Evolutionary conservation across 768 basidiomycete genomes (phyloP), one percentile per base, ranked within the genome.

Genomic region (Suillus bovinus): DNA sequence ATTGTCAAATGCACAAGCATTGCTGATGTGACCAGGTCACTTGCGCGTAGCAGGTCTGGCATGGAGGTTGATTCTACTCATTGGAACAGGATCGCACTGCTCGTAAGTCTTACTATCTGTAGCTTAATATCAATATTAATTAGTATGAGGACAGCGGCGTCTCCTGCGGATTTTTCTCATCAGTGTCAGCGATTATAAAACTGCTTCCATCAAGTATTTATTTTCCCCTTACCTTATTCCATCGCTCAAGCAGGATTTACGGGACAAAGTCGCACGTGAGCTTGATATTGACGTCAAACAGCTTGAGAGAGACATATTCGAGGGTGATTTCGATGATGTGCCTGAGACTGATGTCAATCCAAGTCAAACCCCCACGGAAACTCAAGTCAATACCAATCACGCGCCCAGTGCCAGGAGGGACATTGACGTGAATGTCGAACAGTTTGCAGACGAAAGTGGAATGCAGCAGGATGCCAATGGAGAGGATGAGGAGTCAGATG

Each of bases 61-160:
- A 61, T 61, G 52, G 60, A 61, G n/a, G 49, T 61, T 24, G 49
- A 38, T 16, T 24, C 60, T 17, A 41, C 34, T 13, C 52, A 61
- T 61, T 61, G 60, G 60, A 61, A 29, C n/a, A 39, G 53, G 14
- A 58, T 61, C 27, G 60, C 60, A 8, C 38, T 61, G 1, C 41
- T 61, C n/a, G 60, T 61, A 56, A 39, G 39, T 39, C 14, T 16
- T 20, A 17, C 39, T 41, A 41, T 39, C 38, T 39, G 16, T 17
- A n/a, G n/a, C n/a, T n/a, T 41, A 17, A 4, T 13, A 34, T 46
- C n/a, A 46, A 22, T 22, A 46, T 7, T 46, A 4, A 4, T 46
- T 46, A 11, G n/a, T 46, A 46, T 4, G 20, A 17, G 22, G 22
- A 55, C 53, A 62, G 61, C 55, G 56, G n/a, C 44, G 42, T 31